phyloP scores from a whole-genome alignment of 2,329 filamentous ascomycete genomes.

The Aspergillus jensenii region DNA sequence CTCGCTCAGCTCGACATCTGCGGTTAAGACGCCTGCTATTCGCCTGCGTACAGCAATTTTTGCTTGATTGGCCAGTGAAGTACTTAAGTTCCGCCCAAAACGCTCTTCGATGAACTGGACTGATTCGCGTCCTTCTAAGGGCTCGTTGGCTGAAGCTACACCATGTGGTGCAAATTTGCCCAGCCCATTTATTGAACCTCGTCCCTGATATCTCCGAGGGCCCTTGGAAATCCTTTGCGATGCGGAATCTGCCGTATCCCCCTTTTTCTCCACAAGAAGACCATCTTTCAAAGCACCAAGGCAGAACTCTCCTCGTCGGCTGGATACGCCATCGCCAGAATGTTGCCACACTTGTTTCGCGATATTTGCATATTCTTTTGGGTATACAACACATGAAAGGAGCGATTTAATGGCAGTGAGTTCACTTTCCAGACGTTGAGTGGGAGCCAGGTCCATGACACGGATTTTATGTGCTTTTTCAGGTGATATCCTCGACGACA shows the following conservation, averaged over 20 bases:
- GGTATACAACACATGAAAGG: slow-evolving; percentile 71
- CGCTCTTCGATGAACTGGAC: slow-evolving; percentile 86
- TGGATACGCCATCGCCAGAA: slow-evolving; percentile 87
- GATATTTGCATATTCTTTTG: slow-evolving; percentile 63
- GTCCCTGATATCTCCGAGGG: slow-evolving; percentile 75
- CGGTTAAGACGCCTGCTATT: slow-evolving; percentile 81
- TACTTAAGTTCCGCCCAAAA: slow-evolving; percentile 85
- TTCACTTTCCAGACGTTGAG: slow-evolving; percentile 64
- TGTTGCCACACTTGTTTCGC: slow-evolving; percentile 99
- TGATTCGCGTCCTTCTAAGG: slow-evolving; percentile 61
- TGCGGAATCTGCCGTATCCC: slow-evolving; percentile 23
- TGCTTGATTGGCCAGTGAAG: slow-evolving; percentile 75
- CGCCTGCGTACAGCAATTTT: slow-evolving; percentile 81
- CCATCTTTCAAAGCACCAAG: slow-evolving; percentile 71
- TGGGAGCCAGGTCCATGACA: slow-evolving; percentile 52
- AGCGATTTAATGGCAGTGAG: slow-evolving; percentile 56
- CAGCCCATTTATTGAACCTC: slow-evolving; percentile 51
- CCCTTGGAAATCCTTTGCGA: slow-evolving; percentile 59
- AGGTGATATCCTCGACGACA: slow-evolving; percentile 47
- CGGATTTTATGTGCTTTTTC: slow-evolving; percentile 52
- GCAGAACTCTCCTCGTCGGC: slow-evolving; percentile 87
- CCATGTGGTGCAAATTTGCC: slow-evolving; percentile 35
- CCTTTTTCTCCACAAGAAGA: slow-evolving; percentile 55
- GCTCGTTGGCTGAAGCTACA: slow-evolving; percentile 25
- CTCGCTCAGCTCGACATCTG: slow-evolving; percentile 66